These are phyloP conservation scores for Biancaea sappan DNA, from an alignment of 306 rosid species.

Conservation along the genomic window DNA sequence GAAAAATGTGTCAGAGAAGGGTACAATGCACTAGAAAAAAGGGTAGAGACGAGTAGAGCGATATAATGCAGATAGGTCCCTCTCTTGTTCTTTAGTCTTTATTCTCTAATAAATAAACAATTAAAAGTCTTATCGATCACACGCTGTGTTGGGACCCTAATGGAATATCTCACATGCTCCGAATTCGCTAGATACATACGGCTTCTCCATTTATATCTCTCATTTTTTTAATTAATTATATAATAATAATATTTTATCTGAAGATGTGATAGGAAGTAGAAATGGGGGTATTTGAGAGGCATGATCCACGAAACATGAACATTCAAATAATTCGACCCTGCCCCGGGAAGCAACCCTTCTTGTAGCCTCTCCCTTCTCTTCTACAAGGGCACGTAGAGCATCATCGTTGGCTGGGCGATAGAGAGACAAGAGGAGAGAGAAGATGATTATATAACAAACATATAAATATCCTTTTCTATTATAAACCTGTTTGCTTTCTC, in stretches of 20 bases:
- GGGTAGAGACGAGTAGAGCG: constrained; percentile 25
- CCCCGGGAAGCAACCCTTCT: constrained; percentile 74
- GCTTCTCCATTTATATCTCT: constrained; percentile 42
- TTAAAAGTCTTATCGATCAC: constrained; percentile 40
- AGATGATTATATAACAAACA: neutral
- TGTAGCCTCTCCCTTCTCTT: constrained; percentile 23
- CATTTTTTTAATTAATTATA: neutral
- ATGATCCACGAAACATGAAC: constrained; percentile 74
- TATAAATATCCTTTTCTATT: neutral
- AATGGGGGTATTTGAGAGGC: constrained; percentile 44
- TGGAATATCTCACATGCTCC: constrained; percentile 62
- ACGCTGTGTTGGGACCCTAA: constrained; percentile 58
- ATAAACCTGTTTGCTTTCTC: neutral
- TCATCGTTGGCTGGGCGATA: constrained; percentile 25
- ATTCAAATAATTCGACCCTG: constrained; percentile 64
- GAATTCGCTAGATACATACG: constrained; percentile 37
- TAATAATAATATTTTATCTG: neutral
- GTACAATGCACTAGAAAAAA: constrained; percentile 56
- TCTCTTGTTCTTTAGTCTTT: constrained; percentile 39
- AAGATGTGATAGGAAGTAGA: neutral
- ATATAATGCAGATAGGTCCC: constrained; percentile 27
- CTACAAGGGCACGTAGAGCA: constrained; percentile 18
- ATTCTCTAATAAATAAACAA: constrained; percentile 32
- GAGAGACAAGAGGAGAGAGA: constrained; percentile 35
- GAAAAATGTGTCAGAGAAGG: constrained; percentile 52